These are phyloP conservation scores for Phytophthora fragariae DNA, from an alignment of 352 stramenopile genomes.

Conservation along the genomic window DNA sequence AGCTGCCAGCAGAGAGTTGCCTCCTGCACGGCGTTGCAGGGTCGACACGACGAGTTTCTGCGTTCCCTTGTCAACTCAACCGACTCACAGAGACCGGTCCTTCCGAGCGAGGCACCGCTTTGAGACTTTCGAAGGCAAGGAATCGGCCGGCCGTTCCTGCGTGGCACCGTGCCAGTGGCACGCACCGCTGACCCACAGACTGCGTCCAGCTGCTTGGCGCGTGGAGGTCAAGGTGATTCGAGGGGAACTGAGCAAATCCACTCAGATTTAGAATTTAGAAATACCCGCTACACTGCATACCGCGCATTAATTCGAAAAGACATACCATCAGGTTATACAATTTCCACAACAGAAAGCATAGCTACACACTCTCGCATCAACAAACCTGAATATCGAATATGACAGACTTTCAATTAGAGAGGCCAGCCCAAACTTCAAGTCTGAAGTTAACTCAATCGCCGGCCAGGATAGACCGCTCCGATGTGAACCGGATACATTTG, in stretches of 20 bases:
- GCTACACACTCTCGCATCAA: not conserved
- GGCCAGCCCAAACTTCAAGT: conserved; percentile 20
- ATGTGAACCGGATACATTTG: conserved; percentile 34
- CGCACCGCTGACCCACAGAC: not conserved
- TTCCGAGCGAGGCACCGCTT: not conserved
- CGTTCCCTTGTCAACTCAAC: not conserved
- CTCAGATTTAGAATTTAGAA: conserved; percentile 21
- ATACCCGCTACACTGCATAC: not conserved
- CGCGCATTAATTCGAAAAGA: not conserved
- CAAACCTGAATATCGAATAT: not conserved
- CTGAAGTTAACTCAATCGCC: conserved; percentile 33
- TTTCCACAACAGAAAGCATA: not conserved
- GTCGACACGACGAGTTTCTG: conserved; percentile 3
- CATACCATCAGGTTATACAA: not conserved
- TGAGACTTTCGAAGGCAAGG: not conserved
- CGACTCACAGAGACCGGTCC: not conserved
- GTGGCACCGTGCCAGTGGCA: not conserved
- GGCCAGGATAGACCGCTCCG: not conserved
- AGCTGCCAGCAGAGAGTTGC: conserved; percentile 1
- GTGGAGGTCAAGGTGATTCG: conserved; percentile 25
- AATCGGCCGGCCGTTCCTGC: not conserved
- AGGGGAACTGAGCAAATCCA: conserved; percentile 19
- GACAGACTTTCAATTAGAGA: conserved; percentile 10
- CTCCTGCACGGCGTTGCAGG: not conserved
- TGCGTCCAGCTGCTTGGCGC: conserved; percentile 16